Conservation (phyloP, 1,284 basidiomycete genomes). For the Caloboletus inedulis region DNA sequence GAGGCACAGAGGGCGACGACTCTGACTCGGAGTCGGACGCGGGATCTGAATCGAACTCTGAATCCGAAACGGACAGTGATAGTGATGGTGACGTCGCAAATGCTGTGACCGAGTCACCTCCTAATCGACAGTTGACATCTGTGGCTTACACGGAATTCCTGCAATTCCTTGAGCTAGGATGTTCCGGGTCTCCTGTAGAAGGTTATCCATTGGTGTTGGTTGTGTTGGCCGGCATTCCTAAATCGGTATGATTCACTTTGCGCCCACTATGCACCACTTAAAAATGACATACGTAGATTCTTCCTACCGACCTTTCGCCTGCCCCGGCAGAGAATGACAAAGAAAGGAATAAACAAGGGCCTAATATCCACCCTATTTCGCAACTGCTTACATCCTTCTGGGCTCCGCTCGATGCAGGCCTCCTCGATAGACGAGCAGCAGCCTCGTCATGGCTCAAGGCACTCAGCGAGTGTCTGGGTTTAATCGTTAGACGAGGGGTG, state of each 20-base stretch:
- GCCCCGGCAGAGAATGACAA: conserved; percentile 6
- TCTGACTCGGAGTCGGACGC: conserved; percentile 22
- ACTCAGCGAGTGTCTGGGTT: conserved; percentile 66
- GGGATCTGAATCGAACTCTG: conserved; percentile 24
- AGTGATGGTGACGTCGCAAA: conserved; percentile 38
- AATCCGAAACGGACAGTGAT: conserved; percentile 26
- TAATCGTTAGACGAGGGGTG: conserved; percentile 46
- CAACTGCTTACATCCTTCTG: conserved; percentile 75
- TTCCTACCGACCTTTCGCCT: conserved; percentile 32
- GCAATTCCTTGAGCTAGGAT: conserved; percentile 70
- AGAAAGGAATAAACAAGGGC: background rate
- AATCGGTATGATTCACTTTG: conserved; percentile 16
- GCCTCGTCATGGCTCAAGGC: conserved; percentile 65
- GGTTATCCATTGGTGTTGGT: conserved; percentile 79
- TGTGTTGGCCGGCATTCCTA: conserved; percentile 75
- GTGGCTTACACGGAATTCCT: conserved; percentile 70
- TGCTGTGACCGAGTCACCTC: conserved; percentile 8
- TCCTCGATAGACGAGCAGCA: conserved; percentile 46
- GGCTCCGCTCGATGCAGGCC: conserved; percentile 65
- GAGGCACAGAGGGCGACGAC: conserved; percentile 10
- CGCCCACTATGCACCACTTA: background rate
- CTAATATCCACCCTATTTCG: conserved; percentile 29
- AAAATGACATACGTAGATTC: conserved; percentile 18
- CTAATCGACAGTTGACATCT: conserved; percentile 24
- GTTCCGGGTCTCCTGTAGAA: conserved; percentile 68